Evolutionary conservation across 805 yeast species (phyloP).

Genomic region (Suhomyces kilbournensis): DNA sequence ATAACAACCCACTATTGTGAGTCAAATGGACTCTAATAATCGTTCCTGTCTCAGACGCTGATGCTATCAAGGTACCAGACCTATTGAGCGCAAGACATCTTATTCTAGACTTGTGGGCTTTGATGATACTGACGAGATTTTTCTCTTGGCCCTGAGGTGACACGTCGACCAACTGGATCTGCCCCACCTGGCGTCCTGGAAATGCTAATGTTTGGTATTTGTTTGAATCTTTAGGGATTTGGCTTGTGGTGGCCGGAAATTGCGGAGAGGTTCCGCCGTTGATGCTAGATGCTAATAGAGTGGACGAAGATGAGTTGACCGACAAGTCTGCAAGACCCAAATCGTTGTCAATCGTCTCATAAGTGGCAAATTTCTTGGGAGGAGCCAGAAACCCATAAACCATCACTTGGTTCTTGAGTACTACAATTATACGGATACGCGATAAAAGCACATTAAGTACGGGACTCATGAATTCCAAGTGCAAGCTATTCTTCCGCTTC

Average conservation of each 20-base stretch:
- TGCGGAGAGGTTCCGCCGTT: conserved; percentile 5
- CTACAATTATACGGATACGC: conserved; percentile 71
- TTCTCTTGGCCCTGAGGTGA: conserved; percentile 62
- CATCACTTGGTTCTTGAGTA: conserved; percentile 61
- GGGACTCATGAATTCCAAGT: conserved; percentile 72
- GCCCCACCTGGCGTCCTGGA: conserved; percentile 75
- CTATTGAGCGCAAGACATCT: conserved; percentile 62
- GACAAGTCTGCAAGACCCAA: conserved; percentile 61
- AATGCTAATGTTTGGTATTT: conserved; percentile 61
- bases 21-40: conserved; percentile 72
- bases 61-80: conserved; percentile 67
- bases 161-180: conserved; percentile 74
- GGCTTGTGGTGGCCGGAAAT: conserved; percentile 7
- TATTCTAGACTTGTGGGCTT: conserved; percentile 71
- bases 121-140: conserved; percentile 62
- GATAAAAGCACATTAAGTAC: conserved; percentile 73
- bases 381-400: conserved; percentile 81
- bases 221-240: conserved; percentile 10
- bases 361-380: conserved; percentile 61
- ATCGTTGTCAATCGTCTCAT: conserved; percentile 65
- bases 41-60: conserved; percentile 82
- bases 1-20: conserved; percentile 62
- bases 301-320: conserved; percentile 18
- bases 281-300: background rate
- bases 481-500: conserved; percentile 67